Evolutionary conservation across 331 rosid species (phyloP), one percentile per base, ranked within the genome.

Genomic region (Malus hybrid): DNA sequence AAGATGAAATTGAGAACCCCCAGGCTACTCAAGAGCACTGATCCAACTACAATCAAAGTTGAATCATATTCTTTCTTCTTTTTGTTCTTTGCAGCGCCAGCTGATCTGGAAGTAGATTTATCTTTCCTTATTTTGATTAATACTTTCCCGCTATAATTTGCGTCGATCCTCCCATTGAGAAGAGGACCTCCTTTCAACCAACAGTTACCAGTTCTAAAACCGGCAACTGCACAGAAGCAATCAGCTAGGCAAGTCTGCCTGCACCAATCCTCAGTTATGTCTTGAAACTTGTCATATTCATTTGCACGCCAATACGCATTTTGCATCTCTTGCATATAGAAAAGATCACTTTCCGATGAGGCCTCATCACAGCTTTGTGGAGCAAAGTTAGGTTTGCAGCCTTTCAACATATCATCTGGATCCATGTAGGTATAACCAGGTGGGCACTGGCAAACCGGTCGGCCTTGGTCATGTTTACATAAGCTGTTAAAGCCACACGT

Each of bases 171-270:
- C 48, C 73, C 79, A 66, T 55, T 66, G 1, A 16, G 5, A 7
- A 70, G 29, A 8, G 81, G 76, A 5, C 2, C 4, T 62, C 18
- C 18, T 29, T 70, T 70, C 76, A 48, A 71, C n/a, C 6, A 71
- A 50, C 83, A 82, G 0, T 14, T 3, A 4, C 48, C 7, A 0
- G 5, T 4, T 19, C 28, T 24, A 32, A 8, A 78, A 36, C 33
- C 9, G 0, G 57, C 78, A 22, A 36, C 30, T 7, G 19, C 72
- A 1, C 86, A 82, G 32, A 57, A 66, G 24, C 80, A 82, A 66
- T 82, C 83, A 3, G 66, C 42, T 48, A 75, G 13, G 67, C 86
- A 82, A 10, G 20, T 57, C 58, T 61, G 52, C 42, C 30, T 78
- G 66, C 83, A 82, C 20, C 24, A 19, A 26, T 78, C 75, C 66